These are phyloP conservation scores for Austroboletus festivus DNA, from an alignment of 768 basidiomycete genomes.

Conservation along the genomic window DNA sequence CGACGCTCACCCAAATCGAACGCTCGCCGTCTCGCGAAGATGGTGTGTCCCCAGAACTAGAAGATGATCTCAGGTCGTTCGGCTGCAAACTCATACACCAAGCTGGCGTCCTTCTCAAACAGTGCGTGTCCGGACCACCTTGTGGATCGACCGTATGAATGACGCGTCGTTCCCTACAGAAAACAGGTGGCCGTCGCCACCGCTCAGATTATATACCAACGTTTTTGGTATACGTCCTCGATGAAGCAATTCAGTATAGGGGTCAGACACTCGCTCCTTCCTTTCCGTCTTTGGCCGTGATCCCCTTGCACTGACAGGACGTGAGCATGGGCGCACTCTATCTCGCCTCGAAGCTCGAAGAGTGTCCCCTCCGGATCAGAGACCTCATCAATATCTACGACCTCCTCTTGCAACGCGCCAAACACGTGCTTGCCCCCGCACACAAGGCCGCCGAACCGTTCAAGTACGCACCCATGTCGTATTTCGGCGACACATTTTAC, in stretches of 20 bases:
- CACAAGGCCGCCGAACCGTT: conserved; percentile 37
- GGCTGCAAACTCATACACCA: conserved; percentile 96
- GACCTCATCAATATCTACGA: conserved; percentile 95
- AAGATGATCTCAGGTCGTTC: conserved; percentile 84
- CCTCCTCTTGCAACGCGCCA: conserved; percentile 73
- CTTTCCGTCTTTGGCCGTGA: neutral
- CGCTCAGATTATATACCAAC: conserved; percentile 92
- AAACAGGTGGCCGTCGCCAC: conserved; percentile 97
- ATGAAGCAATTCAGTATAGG: conserved; percentile 94
- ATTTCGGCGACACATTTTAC: conserved; percentile 87
- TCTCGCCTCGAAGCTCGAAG: conserved; percentile 87
- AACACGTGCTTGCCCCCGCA: conserved; percentile 42
- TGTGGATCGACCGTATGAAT: neutral
- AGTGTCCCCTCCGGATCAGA: conserved; percentile 86
- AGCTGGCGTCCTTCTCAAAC: conserved; percentile 85
- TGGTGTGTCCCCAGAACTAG: conserved; percentile 75
- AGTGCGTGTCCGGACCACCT: conserved; percentile 50
- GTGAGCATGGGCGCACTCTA: conserved; percentile 86
- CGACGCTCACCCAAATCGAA: conserved; percentile 74
- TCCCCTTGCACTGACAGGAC: conserved; percentile 49
- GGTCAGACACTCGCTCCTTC: conserved; percentile 47
- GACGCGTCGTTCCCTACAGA: conserved; percentile 36
- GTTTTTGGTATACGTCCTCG: conserved; percentile 95
- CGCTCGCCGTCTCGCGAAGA: conserved; percentile 79
- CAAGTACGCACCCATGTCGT: conserved; percentile 82